These are phyloP conservation scores for Sphaerulina musiva DNA, from an alignment of 2,329 filamentous ascomycete genomes.

Conservation along the genomic window DNA sequence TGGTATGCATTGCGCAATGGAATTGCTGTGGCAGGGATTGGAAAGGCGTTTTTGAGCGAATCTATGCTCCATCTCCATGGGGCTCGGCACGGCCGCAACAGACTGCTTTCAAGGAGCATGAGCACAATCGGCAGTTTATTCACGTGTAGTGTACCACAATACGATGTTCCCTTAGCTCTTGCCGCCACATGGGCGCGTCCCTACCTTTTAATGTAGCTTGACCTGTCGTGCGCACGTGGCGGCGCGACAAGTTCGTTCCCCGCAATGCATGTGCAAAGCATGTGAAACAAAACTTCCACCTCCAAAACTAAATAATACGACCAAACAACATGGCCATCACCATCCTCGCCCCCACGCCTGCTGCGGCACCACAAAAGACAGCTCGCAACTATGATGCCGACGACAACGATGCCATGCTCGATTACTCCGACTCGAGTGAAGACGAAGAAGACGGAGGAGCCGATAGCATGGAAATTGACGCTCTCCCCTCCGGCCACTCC, in stretches of 20 bases:
- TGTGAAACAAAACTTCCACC: neutral
- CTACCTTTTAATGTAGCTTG: neutral
- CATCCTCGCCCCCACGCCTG: constrained; percentile 49
- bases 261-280: neutral
- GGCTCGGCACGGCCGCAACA: neutral
- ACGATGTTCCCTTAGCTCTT: neutral
- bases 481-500: constrained; percentile 41
- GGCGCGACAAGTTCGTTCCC: too few relatives aligned
- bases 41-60: constrained; percentile 5
- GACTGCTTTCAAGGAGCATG: neutral
- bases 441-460: constrained; percentile 31
- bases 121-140: neutral
- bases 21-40: neutral
- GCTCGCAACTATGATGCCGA: constrained; percentile 6
- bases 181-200: neutral
- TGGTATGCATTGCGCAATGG: constrained; percentile 1
- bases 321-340: constrained; percentile 50
- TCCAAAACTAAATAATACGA: neutral
- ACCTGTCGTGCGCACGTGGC: too few relatives aligned
- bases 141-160: constrained; percentile 6
- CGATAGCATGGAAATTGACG: constrained; percentile 42
- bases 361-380: constrained; percentile 25
- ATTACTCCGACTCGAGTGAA: constrained; percentile 30
- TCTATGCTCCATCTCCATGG: constrained; percentile 2
- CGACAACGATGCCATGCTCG: constrained; percentile 23